A percentile compares a stretch with the other conserved stretches of the same genome.
Evolutionary conservation across 148 eudicot genomes (phyloP).

Genomic region (Chenopodium album): DNA sequence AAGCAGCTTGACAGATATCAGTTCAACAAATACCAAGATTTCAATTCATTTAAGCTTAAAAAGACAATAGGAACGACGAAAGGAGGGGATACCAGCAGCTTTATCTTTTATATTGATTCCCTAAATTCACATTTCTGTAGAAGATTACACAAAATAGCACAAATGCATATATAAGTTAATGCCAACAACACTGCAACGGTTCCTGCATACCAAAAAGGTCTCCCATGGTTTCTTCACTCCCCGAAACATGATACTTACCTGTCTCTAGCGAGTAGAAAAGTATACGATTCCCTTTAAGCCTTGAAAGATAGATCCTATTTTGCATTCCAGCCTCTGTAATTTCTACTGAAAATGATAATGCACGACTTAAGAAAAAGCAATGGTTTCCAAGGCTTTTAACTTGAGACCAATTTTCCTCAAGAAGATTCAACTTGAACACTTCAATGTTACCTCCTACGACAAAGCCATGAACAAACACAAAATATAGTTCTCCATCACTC

Average conservation of each 20-base stretch:
- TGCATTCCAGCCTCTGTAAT: not conserved
- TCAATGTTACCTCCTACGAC: conserved; percentile 8
- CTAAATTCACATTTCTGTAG: not conserved
- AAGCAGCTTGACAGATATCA: not conserved
- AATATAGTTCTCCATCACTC: not conserved
- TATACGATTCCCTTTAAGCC: not conserved
- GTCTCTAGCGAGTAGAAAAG: conserved; percentile 18
- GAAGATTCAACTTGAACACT: conserved; percentile 11
- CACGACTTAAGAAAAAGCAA: not conserved
- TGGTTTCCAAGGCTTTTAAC: conserved; percentile 12
- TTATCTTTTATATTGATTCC: not conserved
- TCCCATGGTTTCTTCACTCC: not conserved
- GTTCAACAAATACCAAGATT: not conserved
- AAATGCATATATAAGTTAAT: not conserved
- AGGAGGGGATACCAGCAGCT: not conserved
- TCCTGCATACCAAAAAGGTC: not conserved
- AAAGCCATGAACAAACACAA: not conserved
- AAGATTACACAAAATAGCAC: not conserved
- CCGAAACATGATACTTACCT: conserved; percentile 7
- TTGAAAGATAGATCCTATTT: conserved; percentile 15
- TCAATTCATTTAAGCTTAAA: not conserved
- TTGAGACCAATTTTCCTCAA: not conserved
- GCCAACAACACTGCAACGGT: conserved; percentile 1
- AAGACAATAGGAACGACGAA: not conserved
- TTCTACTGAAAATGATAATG: conserved; percentile 14